Evolutionary conservation across 805 yeast species (phyloP), one percentile per base, ranked within the genome.

Genomic region (Allodekkera sacchari): DNA sequence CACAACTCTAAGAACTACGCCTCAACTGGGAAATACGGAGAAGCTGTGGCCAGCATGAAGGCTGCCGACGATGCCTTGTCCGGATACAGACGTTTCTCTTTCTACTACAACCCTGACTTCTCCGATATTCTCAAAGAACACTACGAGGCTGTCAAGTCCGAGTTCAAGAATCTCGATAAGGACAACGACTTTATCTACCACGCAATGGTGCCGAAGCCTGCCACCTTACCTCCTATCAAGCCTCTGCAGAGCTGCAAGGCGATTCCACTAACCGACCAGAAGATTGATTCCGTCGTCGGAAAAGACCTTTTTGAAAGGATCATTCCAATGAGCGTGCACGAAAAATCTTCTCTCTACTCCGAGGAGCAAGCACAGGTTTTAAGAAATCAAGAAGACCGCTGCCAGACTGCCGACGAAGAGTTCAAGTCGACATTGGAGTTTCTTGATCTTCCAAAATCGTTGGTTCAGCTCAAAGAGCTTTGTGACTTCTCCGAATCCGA

Each of bases 101-200:
- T 44, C 5, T 28, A 50, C 12, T 32, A 38, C 17, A 53, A 57
- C 24, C 33, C 33, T 29, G 50, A 57, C 3, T 34, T 55, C 4
- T 39, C 53, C 5, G 66, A 63, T 12, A 55, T 53, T 11, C 21
- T 48, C 31, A 47, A 47, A 16, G 37, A 48, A 7, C 47, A 40
- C 22, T 10, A 33, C 5, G 38, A 41, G 6, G 27, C 43, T 6
- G 37, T 49, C 7, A 42, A 43, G 28, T 13, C 25, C 2, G 61
- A 65, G 30, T 39, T 61, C 10, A 52, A 52, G 18, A 44, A 53
- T 3, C 44, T 83, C 43, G 75, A 69, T 17, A 85, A 82, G 43
- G 97, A 89, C 49, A 89, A 89, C 48, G 96, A 89, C 50, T 79
- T 75, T 45, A 83, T 89, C 22, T 89, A 83, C 50, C 95, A 92